phyloP scores from a whole-genome alignment of 495 filamentous ascomycete species.

The Ramalina peruviana region DNA sequence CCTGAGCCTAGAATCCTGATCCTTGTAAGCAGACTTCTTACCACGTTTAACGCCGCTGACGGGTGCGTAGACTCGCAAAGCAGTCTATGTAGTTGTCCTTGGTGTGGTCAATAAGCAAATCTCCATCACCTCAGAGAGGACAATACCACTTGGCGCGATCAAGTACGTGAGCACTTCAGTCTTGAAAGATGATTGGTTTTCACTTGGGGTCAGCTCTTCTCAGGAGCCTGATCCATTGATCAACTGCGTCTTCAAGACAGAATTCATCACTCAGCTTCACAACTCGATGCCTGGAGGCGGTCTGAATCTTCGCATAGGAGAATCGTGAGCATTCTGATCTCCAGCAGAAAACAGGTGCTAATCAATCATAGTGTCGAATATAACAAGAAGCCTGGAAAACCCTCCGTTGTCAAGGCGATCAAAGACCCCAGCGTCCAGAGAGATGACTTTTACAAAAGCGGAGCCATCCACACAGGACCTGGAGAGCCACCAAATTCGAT shows the following conservation, averaged over 20 bases:
- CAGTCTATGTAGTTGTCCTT: slow-evolving; percentile 79
- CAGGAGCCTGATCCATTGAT: slow-evolving; percentile 86
- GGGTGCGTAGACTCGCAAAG: slow-evolving; percentile 48
- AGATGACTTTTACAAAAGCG: slow-evolving; percentile 85
- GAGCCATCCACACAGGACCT: slow-evolving; percentile 69
- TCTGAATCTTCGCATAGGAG: slow-evolving; percentile 66
- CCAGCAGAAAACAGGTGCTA: slow-evolving; percentile 8
- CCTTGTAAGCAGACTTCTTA: slow-evolving; percentile 34
- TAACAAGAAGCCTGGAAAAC: slow-evolving; percentile 95
- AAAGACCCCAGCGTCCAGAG: slow-evolving; percentile 63
- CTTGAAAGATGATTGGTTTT: slow-evolving; percentile 91
- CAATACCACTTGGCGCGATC: slow-evolving; percentile 71
- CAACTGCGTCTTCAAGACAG: slow-evolving; percentile 90
- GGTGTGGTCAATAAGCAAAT: slow-evolving; percentile 68
- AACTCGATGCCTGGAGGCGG: slow-evolving; percentile 53
- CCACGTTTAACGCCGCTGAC: neutral
- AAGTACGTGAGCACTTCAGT: slow-evolving; percentile 70
- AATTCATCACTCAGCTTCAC: slow-evolving; percentile 85
- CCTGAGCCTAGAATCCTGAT: slow-evolving; percentile 73
- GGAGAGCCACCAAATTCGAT: slow-evolving; percentile 81
- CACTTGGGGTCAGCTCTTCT: slow-evolving; percentile 69
- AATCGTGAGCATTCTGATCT: slow-evolving; percentile 33
- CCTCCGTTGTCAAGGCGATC: slow-evolving; percentile 68
- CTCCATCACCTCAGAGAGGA: slow-evolving; percentile 65
- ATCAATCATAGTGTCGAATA: slow-evolving; percentile 60